Evolutionary conservation across 1,139 yeast species (phyloP).

Genomic region (Lodderomyces metapsilosis): DNA sequence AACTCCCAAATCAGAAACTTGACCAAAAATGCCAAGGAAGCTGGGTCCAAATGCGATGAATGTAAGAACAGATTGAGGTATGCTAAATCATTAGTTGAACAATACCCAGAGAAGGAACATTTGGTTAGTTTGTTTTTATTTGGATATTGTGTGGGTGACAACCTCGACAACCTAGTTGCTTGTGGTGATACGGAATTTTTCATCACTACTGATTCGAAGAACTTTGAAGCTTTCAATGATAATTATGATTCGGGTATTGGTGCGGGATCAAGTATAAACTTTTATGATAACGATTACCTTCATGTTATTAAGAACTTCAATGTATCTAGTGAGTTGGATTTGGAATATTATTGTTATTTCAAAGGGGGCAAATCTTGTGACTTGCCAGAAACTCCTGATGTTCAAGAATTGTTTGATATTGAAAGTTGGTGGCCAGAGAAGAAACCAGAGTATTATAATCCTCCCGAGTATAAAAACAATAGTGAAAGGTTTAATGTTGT

Average conservation of each 20-base stretch:
- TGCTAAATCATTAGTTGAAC: conserved; percentile 26
- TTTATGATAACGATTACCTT: conserved; percentile 40
- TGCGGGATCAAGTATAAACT: conserved; percentile 24
- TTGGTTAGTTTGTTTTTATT: conserved; percentile 35
- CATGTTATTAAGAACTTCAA: conserved; percentile 37
- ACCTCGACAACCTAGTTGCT: conserved; percentile 26
- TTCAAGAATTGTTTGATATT: conserved; percentile 23
- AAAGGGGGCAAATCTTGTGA: conserved; percentile 24
- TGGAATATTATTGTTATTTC: conserved; percentile 33
- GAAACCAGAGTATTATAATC: conserved; percentile 20
- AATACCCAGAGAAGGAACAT: conserved; percentile 34
- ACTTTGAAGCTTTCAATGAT: conserved; percentile 17
- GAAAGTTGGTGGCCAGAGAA: conserved; percentile 34
- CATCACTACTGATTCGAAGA: conserved; percentile 32
- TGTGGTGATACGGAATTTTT: conserved; percentile 39
- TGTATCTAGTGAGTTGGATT: conserved; percentile 34
- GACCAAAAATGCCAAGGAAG: conserved; percentile 19
- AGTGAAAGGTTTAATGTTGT: conserved; percentile 51
- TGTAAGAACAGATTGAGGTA: conserved; percentile 37
- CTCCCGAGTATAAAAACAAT: conserved; percentile 26
- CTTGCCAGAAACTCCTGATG: conserved; percentile 29
- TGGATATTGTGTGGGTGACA: conserved; percentile 29
- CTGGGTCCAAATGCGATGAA: conserved; percentile 30
- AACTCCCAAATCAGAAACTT: conserved; percentile 25
- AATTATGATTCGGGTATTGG: conserved; percentile 26